Percentiles rank a stretch among this genome's conserved stretches.
Conservation (phyloP, 768 basidiomycete genomes). For the Suillus fuscotomentosus region DNA sequence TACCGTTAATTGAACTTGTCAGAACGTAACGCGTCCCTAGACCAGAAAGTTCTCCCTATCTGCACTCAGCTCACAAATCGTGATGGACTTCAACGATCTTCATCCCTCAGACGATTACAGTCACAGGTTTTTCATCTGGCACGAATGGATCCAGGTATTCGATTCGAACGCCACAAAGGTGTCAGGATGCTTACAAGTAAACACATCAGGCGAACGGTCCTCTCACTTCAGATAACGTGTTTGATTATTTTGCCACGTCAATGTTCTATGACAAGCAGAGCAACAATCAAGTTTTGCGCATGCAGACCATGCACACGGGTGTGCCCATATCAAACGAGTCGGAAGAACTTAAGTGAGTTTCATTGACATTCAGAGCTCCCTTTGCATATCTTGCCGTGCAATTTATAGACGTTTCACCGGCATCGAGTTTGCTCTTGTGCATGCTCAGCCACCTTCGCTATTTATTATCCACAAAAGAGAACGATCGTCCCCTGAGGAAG, state of each 20-base stretch:
- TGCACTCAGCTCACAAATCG: neutral
- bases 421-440: slow-evolving; percentile 82
- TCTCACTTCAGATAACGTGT: slow-evolving; percentile 72
- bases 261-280: slow-evolving; percentile 96
- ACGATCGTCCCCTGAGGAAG: slow-evolving; percentile 79
- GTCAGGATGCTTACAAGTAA: neutral
- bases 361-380: slow-evolving; percentile 2
- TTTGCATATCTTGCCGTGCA: slow-evolving; percentile 6
- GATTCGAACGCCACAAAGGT: slow-evolving; percentile 1
- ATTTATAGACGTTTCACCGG: slow-evolving; percentile 75
- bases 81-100: slow-evolving; percentile 58
- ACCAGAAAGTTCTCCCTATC: neutral
- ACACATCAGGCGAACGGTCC: slow-evolving; percentile 68
- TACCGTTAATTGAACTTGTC: too few relatives aligned
- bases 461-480: slow-evolving; percentile 92
- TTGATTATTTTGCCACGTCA: slow-evolving; percentile 87
- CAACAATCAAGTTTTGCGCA: slow-evolving; percentile 88
- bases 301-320: slow-evolving; percentile 92
- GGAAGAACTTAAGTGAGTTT: slow-evolving; percentile 76
- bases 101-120: slow-evolving; percentile 82
- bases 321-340: slow-evolving; percentile 74
- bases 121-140: slow-evolving; percentile 86
- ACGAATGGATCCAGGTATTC: slow-evolving; percentile 80
- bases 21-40: neutral
- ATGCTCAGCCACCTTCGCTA: slow-evolving; percentile 73